Base-by-base conservation (phyloP, 75 land plant genomes). In the Sequoiadendron giganteum region DNA sequence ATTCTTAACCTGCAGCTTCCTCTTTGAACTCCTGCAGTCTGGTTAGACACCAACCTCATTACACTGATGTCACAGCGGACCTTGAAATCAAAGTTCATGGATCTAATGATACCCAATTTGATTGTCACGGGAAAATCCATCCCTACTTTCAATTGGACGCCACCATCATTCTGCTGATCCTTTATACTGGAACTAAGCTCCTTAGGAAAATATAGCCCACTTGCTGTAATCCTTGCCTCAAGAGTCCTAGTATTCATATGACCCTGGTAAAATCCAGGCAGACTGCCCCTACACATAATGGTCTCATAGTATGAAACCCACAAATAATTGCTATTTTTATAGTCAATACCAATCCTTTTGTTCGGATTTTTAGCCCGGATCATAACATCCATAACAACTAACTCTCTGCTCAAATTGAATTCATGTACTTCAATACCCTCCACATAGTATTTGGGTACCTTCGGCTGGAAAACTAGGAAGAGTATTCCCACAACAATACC, bases 341-440 rank as follows among this genome's bases (percentile, higher is more conserved):
- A 91, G 28, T 85, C 88, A 1, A 91, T 88, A 14, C 90, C 92
- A 21, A 87, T 85, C 18, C 85, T 91, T 85, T 89, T 91, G 40
- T 90, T 91, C 10, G 85, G 86, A 25, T 89, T 88, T 72, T 91
- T 76, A 32, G 90, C 91, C 0, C 58, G 34, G 14, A 90, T 88
- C 14, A 88, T 82, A 4, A 88, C 61, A 19, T 73, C 77, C 77
- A 73, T 73, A 18, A 76, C 39, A 75, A 90, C 87, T 38, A 83
- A 90, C 0, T 91, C 90, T 88, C 77, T 85, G 56, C 47, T 86
- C 13, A 89, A 36, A 39, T 89, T 30, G 86, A 86, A 89, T 78
- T 8, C 25, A 25, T 84, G 73, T n/a, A 90, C 86, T 16, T 86
- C 86, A 61, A 90, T 90, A 43, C 84, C 85, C 73, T 84, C 18